Conservation (phyloP, 2,329 filamentous ascomycete species). For the Exophiala lecanii-corni region DNA sequence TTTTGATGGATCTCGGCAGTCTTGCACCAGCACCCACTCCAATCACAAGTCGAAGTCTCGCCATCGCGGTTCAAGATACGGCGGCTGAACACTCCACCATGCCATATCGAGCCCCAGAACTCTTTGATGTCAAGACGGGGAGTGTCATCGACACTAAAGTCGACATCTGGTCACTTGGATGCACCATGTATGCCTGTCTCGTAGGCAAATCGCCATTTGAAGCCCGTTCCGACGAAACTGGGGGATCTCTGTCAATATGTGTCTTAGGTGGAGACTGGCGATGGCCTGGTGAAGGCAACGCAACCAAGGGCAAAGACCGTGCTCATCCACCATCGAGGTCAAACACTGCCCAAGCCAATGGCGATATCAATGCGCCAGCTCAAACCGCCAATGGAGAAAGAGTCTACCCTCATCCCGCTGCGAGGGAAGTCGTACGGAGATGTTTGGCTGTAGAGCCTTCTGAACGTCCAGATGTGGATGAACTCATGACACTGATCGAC, state of each 20-base stretch:
- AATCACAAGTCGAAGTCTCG: constrained; percentile 84
- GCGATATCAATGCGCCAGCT: constrained; percentile 7
- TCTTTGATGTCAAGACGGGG: constrained; percentile 96
- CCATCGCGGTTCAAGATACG: constrained; percentile 86
- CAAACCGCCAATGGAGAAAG: constrained; percentile 39
- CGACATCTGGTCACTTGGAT: constrained; percentile 96
- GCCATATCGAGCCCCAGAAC: constrained; percentile 94
- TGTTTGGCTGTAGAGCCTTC: constrained; percentile 83
- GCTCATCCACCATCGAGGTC: constrained; percentile 21
- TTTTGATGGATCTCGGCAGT: constrained; percentile 96
- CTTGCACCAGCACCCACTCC: constrained; percentile 80
- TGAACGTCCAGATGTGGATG: constrained; percentile 81
- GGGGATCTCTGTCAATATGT: constrained; percentile 86
- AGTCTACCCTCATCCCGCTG: constrained; percentile 66
- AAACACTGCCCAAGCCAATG: constrained; percentile 24
- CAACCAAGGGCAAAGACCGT: constrained; percentile 56
- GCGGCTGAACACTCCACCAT: constrained; percentile 97
- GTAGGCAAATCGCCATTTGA: constrained; percentile 97
- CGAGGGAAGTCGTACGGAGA: constrained; percentile 80
- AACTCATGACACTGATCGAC: constrained; percentile 76
- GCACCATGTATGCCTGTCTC: constrained; percentile 94
- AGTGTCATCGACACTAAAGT: constrained; percentile 91
- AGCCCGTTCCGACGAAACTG: constrained; percentile 90
- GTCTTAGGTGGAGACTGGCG: constrained; percentile 92
- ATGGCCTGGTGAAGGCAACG: constrained; percentile 80